Evolutionary conservation across 2,329 filamentous ascomycete species (phyloP).

Genomic region (Trichophyton schoenleinii): DNA sequence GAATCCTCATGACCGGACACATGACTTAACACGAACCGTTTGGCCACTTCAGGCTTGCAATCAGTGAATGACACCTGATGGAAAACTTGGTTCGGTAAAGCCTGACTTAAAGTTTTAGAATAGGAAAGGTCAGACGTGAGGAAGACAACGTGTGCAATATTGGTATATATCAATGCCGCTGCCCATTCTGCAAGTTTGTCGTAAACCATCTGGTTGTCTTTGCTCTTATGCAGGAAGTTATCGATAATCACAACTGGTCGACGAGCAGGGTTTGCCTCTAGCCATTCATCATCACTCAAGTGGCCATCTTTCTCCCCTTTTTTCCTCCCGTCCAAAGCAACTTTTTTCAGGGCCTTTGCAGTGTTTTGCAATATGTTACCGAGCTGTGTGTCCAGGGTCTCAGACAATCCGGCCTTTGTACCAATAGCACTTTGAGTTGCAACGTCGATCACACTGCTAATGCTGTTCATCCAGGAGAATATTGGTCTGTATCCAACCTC

Average conservation of each 20-base stretch:
- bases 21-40: constrained; percentile 77
- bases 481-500: constrained; percentile 85
- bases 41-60: constrained; percentile 72
- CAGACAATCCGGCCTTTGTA: constrained; percentile 86
- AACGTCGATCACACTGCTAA: constrained; percentile 83
- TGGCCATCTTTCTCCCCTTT: constrained; percentile 62
- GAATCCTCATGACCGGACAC: constrained; percentile 37
- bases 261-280: constrained; percentile 77
- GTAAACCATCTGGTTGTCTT: constrained; percentile 52
- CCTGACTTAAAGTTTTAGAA: constrained; percentile 73
- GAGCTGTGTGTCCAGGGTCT: constrained; percentile 79
- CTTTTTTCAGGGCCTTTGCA: constrained; percentile 61
- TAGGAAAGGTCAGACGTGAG: constrained; percentile 81
- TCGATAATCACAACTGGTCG: constrained; percentile 78
- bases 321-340: constrained; percentile 56
- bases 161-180: constrained; percentile 68
- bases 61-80: constrained; percentile 75
- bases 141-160: constrained; percentile 89
- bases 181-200: constrained; percentile 84
- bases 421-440: constrained; percentile 89
- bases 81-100: constrained; percentile 83
- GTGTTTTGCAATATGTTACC: constrained; percentile 83
- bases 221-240: constrained; percentile 74
- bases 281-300: constrained; percentile 69
- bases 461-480: constrained; percentile 92